Conservation (phyloP, 768 basidiomycete species). For the Fistulinella prunicolor region DNA sequence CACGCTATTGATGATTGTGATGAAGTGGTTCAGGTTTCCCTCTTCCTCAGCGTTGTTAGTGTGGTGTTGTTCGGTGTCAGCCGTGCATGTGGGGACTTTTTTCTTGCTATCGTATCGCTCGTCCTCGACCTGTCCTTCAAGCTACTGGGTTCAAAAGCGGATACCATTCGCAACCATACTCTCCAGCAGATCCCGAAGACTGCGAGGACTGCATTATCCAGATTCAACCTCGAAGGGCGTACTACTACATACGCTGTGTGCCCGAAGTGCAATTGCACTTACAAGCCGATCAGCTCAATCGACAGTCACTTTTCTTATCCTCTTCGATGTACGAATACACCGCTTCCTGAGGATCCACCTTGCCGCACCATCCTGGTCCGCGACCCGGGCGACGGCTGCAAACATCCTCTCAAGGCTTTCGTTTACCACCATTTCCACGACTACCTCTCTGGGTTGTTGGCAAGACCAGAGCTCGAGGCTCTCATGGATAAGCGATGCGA, state of each 20-base stretch:
- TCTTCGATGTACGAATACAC: neutral
- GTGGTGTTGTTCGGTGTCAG: neutral
- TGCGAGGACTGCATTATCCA: neutral
- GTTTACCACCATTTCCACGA: slow-evolving; percentile 9
- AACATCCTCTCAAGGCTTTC: slow-evolving; percentile 2
- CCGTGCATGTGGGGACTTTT: neutral
- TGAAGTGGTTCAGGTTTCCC: neutral
- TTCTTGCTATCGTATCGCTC: neutral
- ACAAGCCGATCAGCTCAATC: neutral
- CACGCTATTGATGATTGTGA: slow-evolving; percentile 4
- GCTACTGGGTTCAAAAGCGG: neutral
- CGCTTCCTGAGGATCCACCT: too few species aligned
- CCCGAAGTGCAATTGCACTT: neutral
- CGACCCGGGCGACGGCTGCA: neutral
- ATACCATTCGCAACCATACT: neutral
- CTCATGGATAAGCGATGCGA: neutral
- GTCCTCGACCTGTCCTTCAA: neutral
- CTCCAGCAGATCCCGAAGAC: neutral
- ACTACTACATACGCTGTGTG: neutral
- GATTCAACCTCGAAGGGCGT: neutral
- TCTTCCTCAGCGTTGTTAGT: neutral
- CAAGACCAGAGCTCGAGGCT: neutral
- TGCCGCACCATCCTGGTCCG: neutral
- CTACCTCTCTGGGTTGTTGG: neutral
- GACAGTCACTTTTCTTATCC: neutral